Evolutionary conservation across 2,329 filamentous ascomycete species (phyloP), one percentile per base, ranked within the genome.

Genomic region (Neonectria magnoliae): DNA sequence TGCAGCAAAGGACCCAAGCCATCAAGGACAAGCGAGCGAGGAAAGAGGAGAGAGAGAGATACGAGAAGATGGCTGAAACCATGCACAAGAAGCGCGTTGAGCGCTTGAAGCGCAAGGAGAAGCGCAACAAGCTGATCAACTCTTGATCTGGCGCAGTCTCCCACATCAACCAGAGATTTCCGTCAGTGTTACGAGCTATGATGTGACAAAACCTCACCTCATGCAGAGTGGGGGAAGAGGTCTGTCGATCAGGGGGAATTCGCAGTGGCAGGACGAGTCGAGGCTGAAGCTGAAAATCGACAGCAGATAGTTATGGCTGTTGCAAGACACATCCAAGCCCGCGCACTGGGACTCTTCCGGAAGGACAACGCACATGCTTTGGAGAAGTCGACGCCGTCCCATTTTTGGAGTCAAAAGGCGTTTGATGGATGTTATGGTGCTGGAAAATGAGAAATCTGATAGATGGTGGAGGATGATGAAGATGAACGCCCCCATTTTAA

Each of bases 71-170:
- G 88, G 95, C 94, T 20, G 93, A 94, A 82, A 98, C 96, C 84
- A 98, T 99, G 96, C 95, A 98, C 83, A 90, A 88, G 81, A 98
- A 97, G 86, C 87, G 94, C 66, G 91, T 98, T 13, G 96, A 99
- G 82, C 88, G 96, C 73, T 81, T 97, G 80, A 97, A 94, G 90
- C 88, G 94, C 77, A 92, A 93, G 80, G 96, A 99, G 85, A 98
- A 98, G 90, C 90, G 96, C 77, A 99, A 95, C 81, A 96, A 95
- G 83, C 82, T 93, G 78, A 77, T 91, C 74, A 90, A 90, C 78
- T 90, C 88, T 65, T 91, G 83, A 79, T 70, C 56, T 29, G 22
- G 25, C 29, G 58, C 25, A n/a, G 33, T 9, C 51, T 36, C 14
- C 44, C 55, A 31, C 54, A 41, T 18, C 55, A 50, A 51, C 55